These are phyloP conservation scores for Aspergillus sp. DNA, from an alignment of 2,329 filamentous ascomycete genomes.

Conservation along the genomic window DNA sequence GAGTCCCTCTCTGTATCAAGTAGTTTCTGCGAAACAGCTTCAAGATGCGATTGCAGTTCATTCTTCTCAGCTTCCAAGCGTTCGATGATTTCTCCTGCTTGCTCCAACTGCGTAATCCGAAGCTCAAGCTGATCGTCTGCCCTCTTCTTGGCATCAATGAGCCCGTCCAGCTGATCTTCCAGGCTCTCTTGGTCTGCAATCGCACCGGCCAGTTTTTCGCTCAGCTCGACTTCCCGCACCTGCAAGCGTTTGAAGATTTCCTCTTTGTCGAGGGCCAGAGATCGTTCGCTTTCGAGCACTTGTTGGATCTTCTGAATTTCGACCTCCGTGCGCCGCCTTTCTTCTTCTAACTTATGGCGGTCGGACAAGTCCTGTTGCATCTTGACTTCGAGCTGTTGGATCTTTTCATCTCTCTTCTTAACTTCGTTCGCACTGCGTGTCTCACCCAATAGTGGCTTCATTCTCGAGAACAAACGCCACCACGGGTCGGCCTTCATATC, in stretches of 20 bases:
- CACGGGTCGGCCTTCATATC: constrained; percentile 87
- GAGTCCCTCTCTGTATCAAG: constrained; percentile 63
- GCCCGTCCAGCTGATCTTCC: constrained; percentile 84
- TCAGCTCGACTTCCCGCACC: constrained; percentile 80
- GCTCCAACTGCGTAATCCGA: constrained; percentile 75
- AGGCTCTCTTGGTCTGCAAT: constrained; percentile 90
- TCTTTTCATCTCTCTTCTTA: constrained; percentile 90
- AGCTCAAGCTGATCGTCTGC: constrained; percentile 78
- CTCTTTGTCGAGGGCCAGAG: constrained; percentile 94
- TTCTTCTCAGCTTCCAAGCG: constrained; percentile 82
- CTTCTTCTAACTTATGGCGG: constrained; percentile 78
- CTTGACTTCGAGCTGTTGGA: constrained; percentile 76
- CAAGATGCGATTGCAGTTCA: constrained; percentile 60
- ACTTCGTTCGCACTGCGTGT: constrained; percentile 89
- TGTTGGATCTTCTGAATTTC: constrained; percentile 89
- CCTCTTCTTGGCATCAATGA: constrained; percentile 82
- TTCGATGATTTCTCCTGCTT: constrained; percentile 80
- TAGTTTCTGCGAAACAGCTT: constrained; percentile 64
- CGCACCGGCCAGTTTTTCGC: constrained; percentile 85
- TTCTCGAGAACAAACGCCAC: constrained; percentile 92
- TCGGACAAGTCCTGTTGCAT: constrained; percentile 70
- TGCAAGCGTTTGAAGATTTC: constrained; percentile 98
- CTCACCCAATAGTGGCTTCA: constrained; percentile 89
- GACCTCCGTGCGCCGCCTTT: constrained; percentile 74
- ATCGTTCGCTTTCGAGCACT: constrained; percentile 88